Evolutionary conservation across 768 basidiomycete species (phyloP).

Genomic region (Agaricus sinodeliciosus): DNA sequence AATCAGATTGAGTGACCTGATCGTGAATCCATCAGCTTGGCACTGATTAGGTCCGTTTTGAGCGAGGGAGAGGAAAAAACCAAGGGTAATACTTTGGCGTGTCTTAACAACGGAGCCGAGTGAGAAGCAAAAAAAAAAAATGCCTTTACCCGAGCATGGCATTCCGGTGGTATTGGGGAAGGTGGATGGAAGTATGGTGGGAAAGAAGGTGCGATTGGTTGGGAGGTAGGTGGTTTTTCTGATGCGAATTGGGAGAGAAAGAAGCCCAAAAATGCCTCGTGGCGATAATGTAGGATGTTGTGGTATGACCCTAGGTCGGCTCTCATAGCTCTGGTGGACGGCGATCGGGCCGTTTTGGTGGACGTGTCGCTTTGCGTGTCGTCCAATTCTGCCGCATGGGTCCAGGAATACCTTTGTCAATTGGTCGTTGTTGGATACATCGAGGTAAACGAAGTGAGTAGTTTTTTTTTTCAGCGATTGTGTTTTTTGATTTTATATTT

Average conservation of each 20-base stretch:
- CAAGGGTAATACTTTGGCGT: not conserved
- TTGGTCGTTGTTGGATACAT: conserved; percentile 55
- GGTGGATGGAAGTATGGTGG: conserved; percentile 31
- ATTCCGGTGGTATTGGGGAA: conserved; percentile 34
- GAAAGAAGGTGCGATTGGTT: conserved; percentile 51
- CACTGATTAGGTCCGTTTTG: not conserved
- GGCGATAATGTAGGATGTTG: conserved; percentile 37
- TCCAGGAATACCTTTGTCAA: conserved; percentile 41
- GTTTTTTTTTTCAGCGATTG: no score
- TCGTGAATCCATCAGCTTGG: not conserved
- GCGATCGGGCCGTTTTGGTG: conserved; percentile 44
- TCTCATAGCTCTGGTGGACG: conserved; percentile 42
- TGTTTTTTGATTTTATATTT: conserved; percentile 8
- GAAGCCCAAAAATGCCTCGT: conserved; percentile 4
- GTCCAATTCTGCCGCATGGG: conserved; percentile 35
- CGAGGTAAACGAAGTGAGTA: conserved; percentile 39
- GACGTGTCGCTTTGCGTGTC: conserved; percentile 50
- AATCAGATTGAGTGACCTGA: conserved; percentile 6
- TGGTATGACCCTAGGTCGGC: conserved; percentile 46
- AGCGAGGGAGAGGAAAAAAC: not conserved
- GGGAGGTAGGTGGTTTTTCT: conserved; percentile 39
- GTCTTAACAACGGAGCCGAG: conserved; percentile 1
- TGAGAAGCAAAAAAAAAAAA: conserved; percentile 14
- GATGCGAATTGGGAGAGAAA: not conserved
- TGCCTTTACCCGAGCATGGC: conserved; percentile 47